A percentile compares a stretch with the other conserved stretches of the same genome.
These are phyloP conservation scores for Sisymbrium altissimum DNA, from an alignment of 345 rosid species.

Conservation along the genomic window DNA sequence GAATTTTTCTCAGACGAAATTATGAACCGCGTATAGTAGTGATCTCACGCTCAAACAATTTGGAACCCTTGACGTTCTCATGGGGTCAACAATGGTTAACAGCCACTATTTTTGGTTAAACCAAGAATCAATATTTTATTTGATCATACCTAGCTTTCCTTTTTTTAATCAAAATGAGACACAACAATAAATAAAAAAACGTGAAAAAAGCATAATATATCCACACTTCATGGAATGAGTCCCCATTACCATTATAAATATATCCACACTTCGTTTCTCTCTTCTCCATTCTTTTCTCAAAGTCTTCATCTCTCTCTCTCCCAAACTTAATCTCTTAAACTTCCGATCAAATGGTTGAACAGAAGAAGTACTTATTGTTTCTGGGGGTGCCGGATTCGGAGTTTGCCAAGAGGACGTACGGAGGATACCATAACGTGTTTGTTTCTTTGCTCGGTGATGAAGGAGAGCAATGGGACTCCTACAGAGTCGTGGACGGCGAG, in stretches of 20 bases:
- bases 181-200: not conserved
- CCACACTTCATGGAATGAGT: too few relatives aligned
- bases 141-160: not conserved
- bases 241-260: slow-evolving; percentile 14
- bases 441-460: slow-evolving; percentile 59
- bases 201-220: too few relatives aligned
- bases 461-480: slow-evolving; percentile 75
- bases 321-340: not conserved
- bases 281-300: not conserved
- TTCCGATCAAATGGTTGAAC: slow-evolving; percentile 17
- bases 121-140: not conserved
- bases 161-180: not conserved
- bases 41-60: not conserved
- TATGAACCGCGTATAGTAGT: not conserved
- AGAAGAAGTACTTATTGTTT: slow-evolving; percentile 50
- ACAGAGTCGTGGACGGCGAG: slow-evolving; percentile 69
- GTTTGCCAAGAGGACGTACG: slow-evolving; percentile 60
- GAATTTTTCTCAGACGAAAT: not conserved
- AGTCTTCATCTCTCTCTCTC: not conserved
- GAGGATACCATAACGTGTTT: slow-evolving; percentile 79
- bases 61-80: not conserved
- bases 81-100: slow-evolving; percentile 14
- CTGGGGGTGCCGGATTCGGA: slow-evolving; percentile 71
- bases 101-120: not conserved
- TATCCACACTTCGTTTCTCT: not conserved